phyloP scores from a whole-genome alignment of 2,329 filamentous ascomycete genomes.

The Trichoderma citrinoviride region DNA sequence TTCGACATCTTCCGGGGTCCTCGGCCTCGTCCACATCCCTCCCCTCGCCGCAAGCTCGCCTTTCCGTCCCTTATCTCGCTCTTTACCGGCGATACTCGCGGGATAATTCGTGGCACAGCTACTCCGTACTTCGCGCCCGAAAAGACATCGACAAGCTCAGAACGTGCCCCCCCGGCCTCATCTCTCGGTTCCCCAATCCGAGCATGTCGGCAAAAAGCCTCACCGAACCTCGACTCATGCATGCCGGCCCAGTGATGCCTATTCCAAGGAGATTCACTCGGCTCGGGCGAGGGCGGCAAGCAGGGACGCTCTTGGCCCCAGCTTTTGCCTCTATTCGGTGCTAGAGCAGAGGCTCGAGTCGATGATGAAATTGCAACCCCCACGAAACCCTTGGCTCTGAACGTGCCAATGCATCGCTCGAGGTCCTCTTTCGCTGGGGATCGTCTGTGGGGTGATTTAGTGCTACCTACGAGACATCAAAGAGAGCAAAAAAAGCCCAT shows the following conservation, averaged over 20 bases:
- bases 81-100: constrained; percentile 8
- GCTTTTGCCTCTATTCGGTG: neutral
- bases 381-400: neutral
- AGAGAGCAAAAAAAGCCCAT: neutral
- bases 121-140: neutral
- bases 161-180: neutral
- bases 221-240: neutral
- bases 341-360: neutral
- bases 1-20: neutral
- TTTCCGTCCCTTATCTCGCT: constrained; percentile 1
- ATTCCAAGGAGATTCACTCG: neutral
- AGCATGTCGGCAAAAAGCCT: neutral
- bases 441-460: constrained; percentile 4
- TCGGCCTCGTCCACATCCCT: too few relatives aligned
- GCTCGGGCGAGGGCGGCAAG: neutral
- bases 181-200: neutral
- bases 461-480: too few relatives aligned
- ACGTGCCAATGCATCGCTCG: neutral
- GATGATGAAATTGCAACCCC: constrained; percentile 1
- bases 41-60: neutral
- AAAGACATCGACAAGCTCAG: neutral
- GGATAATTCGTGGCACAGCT: neutral
- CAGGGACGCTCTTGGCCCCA: neutral
- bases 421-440: constrained; percentile 11
- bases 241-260: neutral